Conservation (phyloP, 2,329 filamentous ascomycete species). For the Ceratocystis smalleyi region DNA sequence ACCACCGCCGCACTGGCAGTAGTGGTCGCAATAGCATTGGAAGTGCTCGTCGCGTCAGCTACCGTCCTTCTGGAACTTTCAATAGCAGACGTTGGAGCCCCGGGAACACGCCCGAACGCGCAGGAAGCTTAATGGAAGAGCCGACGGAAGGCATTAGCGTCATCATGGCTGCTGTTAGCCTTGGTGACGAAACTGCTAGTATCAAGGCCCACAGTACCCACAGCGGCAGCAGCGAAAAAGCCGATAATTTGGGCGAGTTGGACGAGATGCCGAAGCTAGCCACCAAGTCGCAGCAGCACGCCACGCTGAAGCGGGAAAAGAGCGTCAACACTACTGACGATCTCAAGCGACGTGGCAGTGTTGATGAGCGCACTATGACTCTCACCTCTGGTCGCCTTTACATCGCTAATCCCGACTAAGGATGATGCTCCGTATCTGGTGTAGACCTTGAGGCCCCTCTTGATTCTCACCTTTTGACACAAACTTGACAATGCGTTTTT, state of each 20-base stretch:
- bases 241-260: slow-evolving; percentile 45
- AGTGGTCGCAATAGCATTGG: slow-evolving; percentile 56
- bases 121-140: slow-evolving; percentile 35
- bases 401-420: slow-evolving; percentile 68
- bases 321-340: slow-evolving; percentile 55
- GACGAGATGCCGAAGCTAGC: slow-evolving; percentile 35
- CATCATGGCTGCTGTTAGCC: slow-evolving; percentile 17
- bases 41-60: slow-evolving; percentile 35
- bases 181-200: slow-evolving; percentile 30
- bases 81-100: slow-evolving; percentile 35
- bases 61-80: slow-evolving; percentile 36
- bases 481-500: not conserved
- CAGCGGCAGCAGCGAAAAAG: slow-evolving; percentile 44
- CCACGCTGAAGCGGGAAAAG: slow-evolving; percentile 46
- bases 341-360: slow-evolving; percentile 59
- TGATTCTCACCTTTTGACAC: not conserved
- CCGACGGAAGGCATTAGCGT: slow-evolving; percentile 7
- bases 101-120: slow-evolving; percentile 39
- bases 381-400: slow-evolving; percentile 60
- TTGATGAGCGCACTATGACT: slow-evolving; percentile 67
- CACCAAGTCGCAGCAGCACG: slow-evolving; percentile 42
- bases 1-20: slow-evolving; percentile 58
- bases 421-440: no score
- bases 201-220: slow-evolving; percentile 35
- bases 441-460: not conserved